These are phyloP conservation scores for Alternaria brassicicola DNA, from an alignment of 2,329 filamentous ascomycete genomes.

Conservation along the genomic window DNA sequence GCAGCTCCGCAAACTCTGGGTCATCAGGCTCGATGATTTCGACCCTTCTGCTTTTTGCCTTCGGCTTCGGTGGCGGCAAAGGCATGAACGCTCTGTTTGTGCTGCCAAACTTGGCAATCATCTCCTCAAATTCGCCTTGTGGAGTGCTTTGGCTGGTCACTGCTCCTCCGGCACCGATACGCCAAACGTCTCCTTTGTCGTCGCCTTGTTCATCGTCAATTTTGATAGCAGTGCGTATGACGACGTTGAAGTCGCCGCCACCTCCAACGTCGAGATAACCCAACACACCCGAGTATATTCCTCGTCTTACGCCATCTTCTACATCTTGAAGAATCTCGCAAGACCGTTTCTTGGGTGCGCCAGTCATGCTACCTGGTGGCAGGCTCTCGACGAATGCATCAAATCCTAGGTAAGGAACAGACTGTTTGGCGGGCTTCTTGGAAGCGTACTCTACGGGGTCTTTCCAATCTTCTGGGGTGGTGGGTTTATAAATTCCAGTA, in stretches of 20 bases:
- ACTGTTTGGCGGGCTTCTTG: conserved; percentile 8
- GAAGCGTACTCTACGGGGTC: conserved; percentile 34
- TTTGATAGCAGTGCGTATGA: conserved; percentile 79
- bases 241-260: conserved; percentile 86
- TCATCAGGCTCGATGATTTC: conserved; percentile 28
- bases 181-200: conserved; percentile 67
- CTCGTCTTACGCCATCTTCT: conserved; percentile 68
- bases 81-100: conserved; percentile 40
- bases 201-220: conserved; percentile 33
- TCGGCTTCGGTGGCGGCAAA: conserved; percentile 16
- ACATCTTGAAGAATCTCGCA: conserved; percentile 79
- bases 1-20: conserved; percentile 26
- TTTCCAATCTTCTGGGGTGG: conserved; percentile 41
- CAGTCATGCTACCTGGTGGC: conserved; percentile 94
- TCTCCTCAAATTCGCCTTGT: conserved; percentile 86
- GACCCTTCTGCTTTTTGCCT: conserved; percentile 16
- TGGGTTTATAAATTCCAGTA: conserved; percentile 28
- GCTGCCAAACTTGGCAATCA: conserved; percentile 60
- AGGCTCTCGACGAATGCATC: conserved; percentile 78
- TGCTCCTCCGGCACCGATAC: conserved; percentile 86
- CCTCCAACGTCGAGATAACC: conserved; percentile 89
- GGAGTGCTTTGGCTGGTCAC: conserved; percentile 84
- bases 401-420: conserved; percentile 61
- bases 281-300: conserved; percentile 85
- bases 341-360: conserved; percentile 90